Evolutionary conservation across 2,329 filamentous ascomycete genomes (phyloP), one percentile per base, ranked within the genome.

Genomic region (Rhinocladiella mackenziei): DNA sequence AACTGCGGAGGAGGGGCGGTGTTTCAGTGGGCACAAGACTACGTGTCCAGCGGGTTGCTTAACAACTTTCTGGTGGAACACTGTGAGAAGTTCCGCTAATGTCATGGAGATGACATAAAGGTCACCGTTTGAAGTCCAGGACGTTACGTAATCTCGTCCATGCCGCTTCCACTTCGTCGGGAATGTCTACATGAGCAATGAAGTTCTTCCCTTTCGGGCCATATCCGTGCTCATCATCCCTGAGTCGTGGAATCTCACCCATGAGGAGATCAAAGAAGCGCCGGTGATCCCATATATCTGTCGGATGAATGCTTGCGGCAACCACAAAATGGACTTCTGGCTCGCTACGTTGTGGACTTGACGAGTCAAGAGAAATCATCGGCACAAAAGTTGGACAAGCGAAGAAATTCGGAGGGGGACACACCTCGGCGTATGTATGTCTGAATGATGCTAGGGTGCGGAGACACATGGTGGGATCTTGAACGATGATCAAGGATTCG

Each of bases 381-480:
- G 65, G 64, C 2, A 64, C 52, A 34, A 66, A 62, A 2, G 59
- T 49, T 1, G 65, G 65, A 46, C 60, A 65, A 25, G 56, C 55
- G 8, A 51, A n/a, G 32, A 68, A 58, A 2, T 39, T 43, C 0
- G 62, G 58, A 1, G 49, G 22, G 1, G 4, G 25, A 5, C 36
- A 26, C 3, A 51, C 8, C 18, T 60, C 53, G 4, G 58, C 53
- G 43, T 66, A 73, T 0, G 55, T 58, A 45, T 65, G 66, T 35
- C 65, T 49, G 38, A 73, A 72, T 2, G 67, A 66, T 2, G 65
- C 65, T 2, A 60, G 56, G 0, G 70, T 72, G 7, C 69, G 56
- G 18, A 63, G 50, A 32, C 62, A 62, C 70, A 73, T 73, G 0
- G 70, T 73, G 0, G 70, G 68, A 51, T 72, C 70, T 50, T 73